A percentile compares a stretch with the other conserved stretches of the same genome.
phyloP scores from a whole-genome alignment of 164 flowering plant species.

The Sextonia rubra region DNA sequence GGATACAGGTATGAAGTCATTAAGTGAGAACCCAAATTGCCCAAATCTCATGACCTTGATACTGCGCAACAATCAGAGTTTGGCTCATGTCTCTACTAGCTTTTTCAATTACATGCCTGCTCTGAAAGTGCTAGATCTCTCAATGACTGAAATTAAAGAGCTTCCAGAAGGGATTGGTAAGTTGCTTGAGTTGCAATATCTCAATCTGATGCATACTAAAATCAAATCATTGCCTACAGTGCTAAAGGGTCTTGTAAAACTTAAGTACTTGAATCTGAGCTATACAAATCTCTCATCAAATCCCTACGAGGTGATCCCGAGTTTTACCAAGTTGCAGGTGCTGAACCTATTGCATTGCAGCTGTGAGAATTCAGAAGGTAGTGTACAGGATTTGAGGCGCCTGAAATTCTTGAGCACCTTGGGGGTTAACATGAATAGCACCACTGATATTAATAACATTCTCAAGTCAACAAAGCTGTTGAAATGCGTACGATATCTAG shows the following conservation, averaged over 20 bases:
- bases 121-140: slow-evolving; percentile 16
- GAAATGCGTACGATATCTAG: not conserved
- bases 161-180: slow-evolving; percentile 5
- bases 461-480: not conserved
- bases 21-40: slow-evolving; percentile 11
- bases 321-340: slow-evolving; percentile 7
- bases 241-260: not conserved
- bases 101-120: slow-evolving; percentile 14
- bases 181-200: slow-evolving; percentile 8
- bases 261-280: slow-evolving; percentile 11
- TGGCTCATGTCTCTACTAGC: not conserved
- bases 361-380: not conserved
- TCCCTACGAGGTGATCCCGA: slow-evolving; percentile 2
- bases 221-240: slow-evolving; percentile 8
- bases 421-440: not conserved
- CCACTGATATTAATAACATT: not conserved
- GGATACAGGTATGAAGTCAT: slow-evolving; percentile 3
- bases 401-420: slow-evolving; percentile 8
- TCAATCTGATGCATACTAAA: slow-evolving; percentile 2
- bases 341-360: not conserved
- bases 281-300: not conserved
- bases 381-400: slow-evolving; percentile 1
- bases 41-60: slow-evolving; percentile 18
- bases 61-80: slow-evolving; percentile 5
- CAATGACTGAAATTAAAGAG: slow-evolving; percentile 5